A percentile compares a stretch with the other conserved stretches of the same genome.
Conservation (phyloP, 306 rosid species). For the Vigna radiata region DNA sequence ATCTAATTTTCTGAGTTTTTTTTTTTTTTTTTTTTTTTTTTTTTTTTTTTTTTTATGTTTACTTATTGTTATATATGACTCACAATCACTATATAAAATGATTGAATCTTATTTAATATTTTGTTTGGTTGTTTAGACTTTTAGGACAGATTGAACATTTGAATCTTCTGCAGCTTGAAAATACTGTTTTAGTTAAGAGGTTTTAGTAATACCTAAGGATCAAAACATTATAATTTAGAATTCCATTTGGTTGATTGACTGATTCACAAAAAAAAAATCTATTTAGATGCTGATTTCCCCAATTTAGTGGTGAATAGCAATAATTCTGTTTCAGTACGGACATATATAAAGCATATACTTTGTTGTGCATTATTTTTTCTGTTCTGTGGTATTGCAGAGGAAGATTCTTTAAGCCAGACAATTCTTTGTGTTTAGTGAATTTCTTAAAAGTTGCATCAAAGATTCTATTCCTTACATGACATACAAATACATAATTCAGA, state of each 20-base stretch:
- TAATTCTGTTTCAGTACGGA: not conserved
- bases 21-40: no score
- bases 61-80: slow-evolving; percentile 1
- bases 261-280: no score
- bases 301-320: not conserved
- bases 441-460: not conserved
- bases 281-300: not conserved
- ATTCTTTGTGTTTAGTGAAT: not conserved
- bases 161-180: not conserved
- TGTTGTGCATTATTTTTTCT: not conserved
- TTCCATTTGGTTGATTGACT: not conserved
- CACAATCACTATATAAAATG: not conserved
- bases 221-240: not conserved
- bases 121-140: not conserved
- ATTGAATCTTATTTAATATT: not conserved
- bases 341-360: not conserved
- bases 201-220: not conserved
- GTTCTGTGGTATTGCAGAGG: not conserved
- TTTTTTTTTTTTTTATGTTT: not conserved
- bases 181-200: not conserved
- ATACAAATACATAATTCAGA: not conserved
- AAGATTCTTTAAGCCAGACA: not conserved
- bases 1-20: not conserved
- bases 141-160: not conserved
- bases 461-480: slow-evolving; percentile 8